A percentile compares a stretch with the other conserved stretches of the same genome.
Conservation (phyloP, 2,329 filamentous ascomycete genomes). For the Fusarium acutatum region DNA sequence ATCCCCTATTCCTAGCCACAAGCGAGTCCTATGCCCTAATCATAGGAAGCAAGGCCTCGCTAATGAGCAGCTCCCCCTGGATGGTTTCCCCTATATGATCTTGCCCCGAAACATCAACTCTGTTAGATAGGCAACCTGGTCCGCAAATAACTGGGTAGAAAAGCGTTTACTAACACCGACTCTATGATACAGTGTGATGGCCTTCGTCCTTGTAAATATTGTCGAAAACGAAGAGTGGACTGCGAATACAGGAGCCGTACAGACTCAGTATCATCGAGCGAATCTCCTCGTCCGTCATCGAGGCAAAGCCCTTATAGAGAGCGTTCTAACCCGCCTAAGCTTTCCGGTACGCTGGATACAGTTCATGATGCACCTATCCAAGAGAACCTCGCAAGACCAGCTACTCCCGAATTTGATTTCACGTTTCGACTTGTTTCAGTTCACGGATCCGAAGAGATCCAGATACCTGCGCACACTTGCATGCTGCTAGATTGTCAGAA, state of each 20-base stretch:
- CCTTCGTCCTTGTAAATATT: slow-evolving; percentile 64
- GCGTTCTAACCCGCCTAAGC: not conserved
- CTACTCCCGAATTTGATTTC: not conserved
- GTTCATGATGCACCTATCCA: not conserved
- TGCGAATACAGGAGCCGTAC: slow-evolving; percentile 12
- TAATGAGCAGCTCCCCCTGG: not conserved
- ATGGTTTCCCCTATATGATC: too few species aligned
- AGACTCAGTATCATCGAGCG: not conserved
- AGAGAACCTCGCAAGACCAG: not conserved
- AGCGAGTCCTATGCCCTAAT: not conserved
- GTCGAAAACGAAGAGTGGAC: slow-evolving; percentile 53
- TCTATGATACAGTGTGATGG: slow-evolving; percentile 63
- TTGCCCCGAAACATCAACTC: not conserved
- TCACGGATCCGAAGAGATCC: slow-evolving; percentile 61
- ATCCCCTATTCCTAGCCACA: not conserved
- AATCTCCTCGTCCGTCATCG: not conserved
- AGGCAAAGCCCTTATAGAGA: not conserved
- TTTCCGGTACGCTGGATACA: not conserved
- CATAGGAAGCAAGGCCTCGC: not conserved
- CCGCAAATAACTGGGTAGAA: not conserved
- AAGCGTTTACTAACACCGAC: not conserved
- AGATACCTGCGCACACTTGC: slow-evolving; percentile 61
- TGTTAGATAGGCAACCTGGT: not conserved
- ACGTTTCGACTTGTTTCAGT: not conserved
- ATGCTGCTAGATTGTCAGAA: slow-evolving; percentile 69